Evolutionary conservation across 306 rosid genomes (phyloP), one percentile per base, ranked within the genome.

Genomic region (Medicago arabica): DNA sequence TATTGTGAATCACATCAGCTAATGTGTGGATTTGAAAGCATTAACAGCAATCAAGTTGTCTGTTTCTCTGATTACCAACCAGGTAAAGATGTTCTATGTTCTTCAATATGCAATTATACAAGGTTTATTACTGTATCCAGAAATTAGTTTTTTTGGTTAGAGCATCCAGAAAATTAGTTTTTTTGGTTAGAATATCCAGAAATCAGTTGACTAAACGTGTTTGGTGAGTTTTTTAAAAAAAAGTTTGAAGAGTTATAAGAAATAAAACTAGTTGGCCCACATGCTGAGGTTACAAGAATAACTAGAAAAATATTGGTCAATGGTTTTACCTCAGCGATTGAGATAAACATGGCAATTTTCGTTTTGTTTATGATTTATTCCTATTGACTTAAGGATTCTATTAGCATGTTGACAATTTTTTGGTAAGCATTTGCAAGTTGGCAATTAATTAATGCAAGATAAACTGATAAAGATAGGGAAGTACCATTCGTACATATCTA

Each of bases 1-100:
- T 19, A 4, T 15, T 93, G 97, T 15, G 98, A 93, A 78, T 13
- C 60, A 16, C 60, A 76, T 34, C 84, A 84, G n/a, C 80, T 78
- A 41, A 25, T 74, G 28, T 91, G 97, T 74, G 88, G 90, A 50
- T 83, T 83, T 53, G 64, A 40, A 38, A 82, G 69, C 85, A 85
- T 74, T 59, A 64, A 80, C n/a, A 82, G 77, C 75, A 65, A n/a
- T 60, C 85, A 75, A 67, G 81, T 85, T 54, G 49, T 69, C 31
- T 93, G 96, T 81, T 65, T 53, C 67, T 0, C 57, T 72, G 36
- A 65, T 16, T 16, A 69, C 34, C 69, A 21, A 58, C 0, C 83
- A 84, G 93, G 98, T 93, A 86, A 82, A 67, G 1, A 66, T 57
- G 0, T 39, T 71, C 47, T 51, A 4, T 54, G 7, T 57, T 55